phyloP scores from a whole-genome alignment of 108 stramenopile genomes.

The Skeletonema costatum region DNA sequence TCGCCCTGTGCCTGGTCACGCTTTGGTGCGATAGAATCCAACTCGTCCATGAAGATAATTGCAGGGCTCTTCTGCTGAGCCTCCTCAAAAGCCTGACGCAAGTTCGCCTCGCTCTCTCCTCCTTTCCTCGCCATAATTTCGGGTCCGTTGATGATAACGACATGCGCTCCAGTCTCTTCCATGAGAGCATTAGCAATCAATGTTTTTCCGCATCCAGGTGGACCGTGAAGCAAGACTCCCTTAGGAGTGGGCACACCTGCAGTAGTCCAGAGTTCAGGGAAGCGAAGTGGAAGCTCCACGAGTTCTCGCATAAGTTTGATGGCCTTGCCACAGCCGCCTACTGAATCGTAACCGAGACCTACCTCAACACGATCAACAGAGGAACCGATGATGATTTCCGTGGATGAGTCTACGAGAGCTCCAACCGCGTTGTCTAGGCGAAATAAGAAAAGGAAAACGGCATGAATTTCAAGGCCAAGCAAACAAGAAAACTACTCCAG shows the following conservation, averaged over 20 bases:
- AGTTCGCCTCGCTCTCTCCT: slow-evolving; percentile 96
- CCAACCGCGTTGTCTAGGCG: slow-evolving; percentile 44
- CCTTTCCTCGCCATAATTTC: slow-evolving; percentile 97
- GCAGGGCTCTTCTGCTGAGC: slow-evolving; percentile 86
- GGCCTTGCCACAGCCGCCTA: slow-evolving; percentile 93
- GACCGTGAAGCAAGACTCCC: slow-evolving; percentile 96
- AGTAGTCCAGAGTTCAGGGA: slow-evolving; percentile 94
- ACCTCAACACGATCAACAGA: slow-evolving; percentile 67
- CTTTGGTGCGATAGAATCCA: slow-evolving; percentile 98
- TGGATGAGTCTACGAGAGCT: slow-evolving; percentile 58
- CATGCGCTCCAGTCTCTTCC: slow-evolving; percentile 95
- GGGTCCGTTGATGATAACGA: slow-evolving; percentile 97
- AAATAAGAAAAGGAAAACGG: neutral
- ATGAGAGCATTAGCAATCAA: slow-evolving; percentile 95
- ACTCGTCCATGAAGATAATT: slow-evolving; percentile 99
- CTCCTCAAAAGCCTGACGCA: slow-evolving; percentile 96
- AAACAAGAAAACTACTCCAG: neutral
- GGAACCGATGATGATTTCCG: slow-evolving; percentile 64
- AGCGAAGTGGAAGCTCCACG: slow-evolving; percentile 94
- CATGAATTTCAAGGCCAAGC: neutral
- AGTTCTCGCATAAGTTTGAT: slow-evolving; percentile 92
- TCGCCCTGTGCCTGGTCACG: slow-evolving; percentile 96
- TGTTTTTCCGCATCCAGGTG: slow-evolving; percentile 98
- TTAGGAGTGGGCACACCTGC: slow-evolving; percentile 96
- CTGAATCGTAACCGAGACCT: slow-evolving; percentile 94